Base-by-base conservation (phyloP, 163 green algal species). In the Scenedesmus sp. region DNA sequence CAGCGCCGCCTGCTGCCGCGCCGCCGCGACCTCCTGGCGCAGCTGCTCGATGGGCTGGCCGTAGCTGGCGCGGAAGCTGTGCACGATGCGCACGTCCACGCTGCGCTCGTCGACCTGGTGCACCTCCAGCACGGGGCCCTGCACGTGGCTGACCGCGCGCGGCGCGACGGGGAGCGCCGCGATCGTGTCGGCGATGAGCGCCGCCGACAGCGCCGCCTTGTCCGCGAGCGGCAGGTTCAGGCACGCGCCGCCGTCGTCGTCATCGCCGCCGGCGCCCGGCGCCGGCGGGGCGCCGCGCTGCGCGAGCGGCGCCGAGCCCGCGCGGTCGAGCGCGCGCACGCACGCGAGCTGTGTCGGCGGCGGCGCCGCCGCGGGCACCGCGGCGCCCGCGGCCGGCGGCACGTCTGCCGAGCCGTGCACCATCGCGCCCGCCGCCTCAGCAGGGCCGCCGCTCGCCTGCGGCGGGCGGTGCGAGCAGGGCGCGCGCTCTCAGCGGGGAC, bases 51-150 rank as follows among this genome's bases (percentile, higher is more conserved):
- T 24, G 1, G 78, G 71, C 39, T 78, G 45, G 10, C 20, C 57
- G 39, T 77, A 86, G 29, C 53, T 60, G 11, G 81, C 81, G 47
- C 47, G 51, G 47, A 86, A 86, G 54, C 63, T 65, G 47, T 74
- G 66, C 29, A 80, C 53, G 5, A 86, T 48, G 10, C 70, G 70
- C 45, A 86, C 66, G 42, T 86, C 81, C 18, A 83, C 64, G 56
- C 53, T 77, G 57, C 62, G 44, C 1, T 75, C 47, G n/a, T 80
- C 81, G 6, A 80, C 67, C 63, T 70, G 44, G 17, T 71, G 75
- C 36, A 86, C 42, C 26, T 80, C 62, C 44, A 86, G 42, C 18
- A 81, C 45, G 4, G 81, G 81, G 9, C 74, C 81, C 22, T 86
- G 31, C 29, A 86, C 58, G 18, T 81, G 31, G 29, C n/a, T 78